Percentiles rank a stretch among this genome's conserved stretches.
phyloP scores from a whole-genome alignment of 805 yeast genomes.

The Nakazawaea wickerhamii region DNA sequence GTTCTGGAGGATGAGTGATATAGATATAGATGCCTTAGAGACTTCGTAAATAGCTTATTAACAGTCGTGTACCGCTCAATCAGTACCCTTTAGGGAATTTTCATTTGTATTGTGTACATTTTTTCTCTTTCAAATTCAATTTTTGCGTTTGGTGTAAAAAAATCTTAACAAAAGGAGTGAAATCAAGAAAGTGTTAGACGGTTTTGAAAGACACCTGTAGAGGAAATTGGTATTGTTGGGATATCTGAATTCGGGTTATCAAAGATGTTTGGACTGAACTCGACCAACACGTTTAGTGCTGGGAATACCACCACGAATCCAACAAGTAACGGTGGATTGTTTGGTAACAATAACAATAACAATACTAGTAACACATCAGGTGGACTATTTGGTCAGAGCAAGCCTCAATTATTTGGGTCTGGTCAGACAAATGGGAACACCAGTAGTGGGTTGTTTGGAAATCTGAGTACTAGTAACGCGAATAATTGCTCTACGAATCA shows the following conservation, averaged over 20 bases:
- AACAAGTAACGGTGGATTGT: conserved; percentile 16
- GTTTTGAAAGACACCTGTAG: no score
- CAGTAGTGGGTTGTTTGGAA: neutral
- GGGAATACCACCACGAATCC: conserved; percentile 24
- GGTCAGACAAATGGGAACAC: neutral
- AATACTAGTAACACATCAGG: conserved; percentile 5
- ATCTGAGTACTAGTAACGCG: neutral
- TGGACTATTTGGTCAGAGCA: neutral
- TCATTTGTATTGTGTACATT: neutral
- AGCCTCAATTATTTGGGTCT: conserved; percentile 1
- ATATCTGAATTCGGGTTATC: neutral
- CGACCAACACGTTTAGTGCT: conserved; percentile 23
- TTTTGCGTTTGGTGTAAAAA: neutral
- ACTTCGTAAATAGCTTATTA: conserved; percentile 5
- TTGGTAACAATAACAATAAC: conserved; percentile 17
- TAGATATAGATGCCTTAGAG: conserved; percentile 44
- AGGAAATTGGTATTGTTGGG: no score
- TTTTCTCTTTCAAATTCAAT: neutral
- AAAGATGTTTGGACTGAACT: conserved; percentile 9
- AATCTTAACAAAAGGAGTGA: neutral
- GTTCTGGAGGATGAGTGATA: conserved; percentile 66
- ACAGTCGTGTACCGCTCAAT: neutral
- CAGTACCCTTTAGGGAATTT: neutral
- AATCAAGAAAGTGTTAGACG: no score
- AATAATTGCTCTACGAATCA: conserved; percentile 23